Evolutionary conservation across 2,329 filamentous ascomycete species (phyloP), one percentile per base, ranked within the genome.

Genomic region (Aspergillus tamarii): DNA sequence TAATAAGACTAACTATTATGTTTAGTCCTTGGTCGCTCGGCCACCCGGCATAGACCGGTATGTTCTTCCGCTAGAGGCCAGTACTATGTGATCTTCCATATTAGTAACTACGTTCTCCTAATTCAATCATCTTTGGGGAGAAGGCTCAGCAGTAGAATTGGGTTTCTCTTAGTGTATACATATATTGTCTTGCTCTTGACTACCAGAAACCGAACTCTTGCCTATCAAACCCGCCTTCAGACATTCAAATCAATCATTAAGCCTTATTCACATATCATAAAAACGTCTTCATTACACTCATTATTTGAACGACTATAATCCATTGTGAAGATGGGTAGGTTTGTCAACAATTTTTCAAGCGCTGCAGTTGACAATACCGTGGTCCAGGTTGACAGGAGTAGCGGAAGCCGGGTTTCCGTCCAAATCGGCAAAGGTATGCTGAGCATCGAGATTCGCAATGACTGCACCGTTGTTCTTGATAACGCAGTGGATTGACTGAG

Each of bases 401-500:
- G 14, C 39, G 1, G 26, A 14, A 14, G n/a, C 50, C 6, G 63
- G 60, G 14, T 62, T 60, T 10, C 63, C 60, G 14, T 65, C 55
- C 21, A 65, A 41, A 6, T 65, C 60, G 34, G 32, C 53, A 26
- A 30, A 72, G 21, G 70, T 71, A 9, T 62, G 56, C 19, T 65
- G 53, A 6, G 66, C 60, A 39, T 62, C 59, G 8, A 73, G 48
- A 19, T 56, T 64, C 1, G 32, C 65, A 34, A 59, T 39, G 12
- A 62, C 10, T 26, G 46, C 52, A 4, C 53, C 52, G 14, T 65
- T 66, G 26, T 68, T 64, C 12, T 39, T 65, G 23, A 73, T 64
- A 7, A 60, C 62, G 57, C 72, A 73, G 46, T 62, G 62, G 11
- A 67, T 69, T 7, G 60, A 64, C 58, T 69, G 64, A 36, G 68